Evolutionary conservation across 495 filamentous ascomycete genomes (phyloP).

Genomic region (Barbatosphaeria neglecta): DNA sequence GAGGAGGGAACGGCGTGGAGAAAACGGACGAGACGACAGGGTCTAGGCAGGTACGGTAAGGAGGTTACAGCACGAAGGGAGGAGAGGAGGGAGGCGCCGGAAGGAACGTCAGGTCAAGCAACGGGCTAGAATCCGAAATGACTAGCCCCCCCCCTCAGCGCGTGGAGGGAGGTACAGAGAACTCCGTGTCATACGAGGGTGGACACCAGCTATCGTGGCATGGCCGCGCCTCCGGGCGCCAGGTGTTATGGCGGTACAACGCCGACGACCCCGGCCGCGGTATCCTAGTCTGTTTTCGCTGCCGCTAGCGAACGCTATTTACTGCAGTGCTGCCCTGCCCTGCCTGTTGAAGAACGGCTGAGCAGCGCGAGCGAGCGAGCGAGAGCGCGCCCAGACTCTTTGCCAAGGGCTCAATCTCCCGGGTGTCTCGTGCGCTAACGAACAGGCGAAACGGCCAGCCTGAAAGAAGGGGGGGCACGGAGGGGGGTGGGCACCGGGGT

Average conservation of each 20-base stretch:
- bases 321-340: no score
- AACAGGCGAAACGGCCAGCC: background rate
- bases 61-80: background rate
- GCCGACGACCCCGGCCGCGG: no score
- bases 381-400: no score
- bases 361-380: no score
- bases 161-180: no score
- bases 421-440: background rate
- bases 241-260: background rate
- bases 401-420: background rate
- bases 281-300: no score
- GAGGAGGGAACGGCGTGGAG: background rate
- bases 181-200: background rate
- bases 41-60: no score
- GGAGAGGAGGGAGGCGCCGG: background rate
- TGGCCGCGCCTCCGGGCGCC: background rate
- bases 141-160: background rate
- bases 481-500: no score
- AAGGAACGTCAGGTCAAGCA: background rate
- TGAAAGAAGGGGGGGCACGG: no score
- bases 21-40: constrained; percentile 1
- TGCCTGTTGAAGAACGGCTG: no score
- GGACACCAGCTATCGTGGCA: background rate
- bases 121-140: background rate
- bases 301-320: no score